Evolutionary conservation across 345 rosid species (phyloP), one percentile per base, ranked within the genome.

Genomic region (Cardiospermum halicacabum): DNA sequence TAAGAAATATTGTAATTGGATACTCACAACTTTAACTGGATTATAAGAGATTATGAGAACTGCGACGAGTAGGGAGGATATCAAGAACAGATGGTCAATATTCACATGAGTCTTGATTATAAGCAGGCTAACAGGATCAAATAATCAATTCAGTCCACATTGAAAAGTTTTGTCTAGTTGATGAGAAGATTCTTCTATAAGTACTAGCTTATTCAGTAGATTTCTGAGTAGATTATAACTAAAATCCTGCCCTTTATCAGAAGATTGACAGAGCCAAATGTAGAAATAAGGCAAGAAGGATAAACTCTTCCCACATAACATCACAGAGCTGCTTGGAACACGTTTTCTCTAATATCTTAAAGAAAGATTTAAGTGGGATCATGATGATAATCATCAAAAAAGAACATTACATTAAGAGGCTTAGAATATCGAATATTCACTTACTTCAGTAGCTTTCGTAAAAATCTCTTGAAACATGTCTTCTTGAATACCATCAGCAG

Each of bases 381-480:
- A 15, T 60, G 25, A 13, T 45, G 32, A n/a, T 13, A 12, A 31
- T 31, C 21, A 62, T 18, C 11, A 3, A 2, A 16, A n/a, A 25
- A 36, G 53, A 4, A n/a, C 50, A 34, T 30, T 34, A 51, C n/a
- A 51, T 16, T 13, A 36, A 37, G 36, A 24, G 11, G 22, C 34
- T 13, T 5, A 48, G 58, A 65, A 39, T 53, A 19, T 16, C 25
- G 37, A 40, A 16, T 50, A 19, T 54, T 39, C 28, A 53, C 80
- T 77, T 42, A 82, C 89, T 56, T 80, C 78, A 58, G 67, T 68
- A 48, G 80, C 84, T 54, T 73, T 74, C 69, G 76, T 78, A 56
- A 77, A 76, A 54, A 84, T 70, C 75, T 87, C 89, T 22, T 78
- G 59, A 70, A 87, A 76, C 71, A 91, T 69, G 28, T 67, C 81